phyloP scores from a whole-genome alignment of 2,329 filamentous ascomycete species.

The Pseudocercospora cruenta region DNA sequence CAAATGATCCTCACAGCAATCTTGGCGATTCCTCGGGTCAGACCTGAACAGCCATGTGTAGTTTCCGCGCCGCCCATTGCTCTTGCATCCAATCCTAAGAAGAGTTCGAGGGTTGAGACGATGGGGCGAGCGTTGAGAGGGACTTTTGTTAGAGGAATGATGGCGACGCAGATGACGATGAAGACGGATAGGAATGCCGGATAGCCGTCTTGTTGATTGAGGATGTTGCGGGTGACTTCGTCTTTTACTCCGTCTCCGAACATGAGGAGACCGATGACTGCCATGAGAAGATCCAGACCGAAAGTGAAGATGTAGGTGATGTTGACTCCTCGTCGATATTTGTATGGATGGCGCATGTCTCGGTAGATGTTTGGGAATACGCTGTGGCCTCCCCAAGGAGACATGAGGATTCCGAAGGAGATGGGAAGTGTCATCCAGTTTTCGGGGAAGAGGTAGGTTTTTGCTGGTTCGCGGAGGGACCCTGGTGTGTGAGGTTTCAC shows the following conservation, averaged over 20 bases:
- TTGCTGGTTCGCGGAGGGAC: conserved; percentile 78
- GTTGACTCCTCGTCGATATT: conserved; percentile 74
- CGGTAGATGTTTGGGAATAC: conserved; percentile 83
- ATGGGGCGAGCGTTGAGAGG: conserved; percentile 72
- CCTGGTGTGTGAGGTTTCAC: conserved; percentile 78
- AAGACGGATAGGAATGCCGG: conserved; percentile 73
- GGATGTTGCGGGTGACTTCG: conserved; percentile 88
- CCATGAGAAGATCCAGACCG: conserved; percentile 78
- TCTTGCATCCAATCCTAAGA: conserved; percentile 70
- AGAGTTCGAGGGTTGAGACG: conserved; percentile 78
- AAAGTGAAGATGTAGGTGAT: conserved; percentile 85
- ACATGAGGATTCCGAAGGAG: conserved; percentile 89
- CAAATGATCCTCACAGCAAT: conserved; percentile 66
- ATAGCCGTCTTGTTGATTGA: conserved; percentile 66
- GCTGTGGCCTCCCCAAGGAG: conserved; percentile 70
- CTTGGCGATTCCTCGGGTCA: conserved; percentile 62
- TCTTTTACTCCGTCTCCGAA: conserved; percentile 88
- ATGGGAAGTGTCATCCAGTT: conserved; percentile 88
- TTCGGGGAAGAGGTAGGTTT: conserved; percentile 78
- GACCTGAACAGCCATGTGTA: conserved; percentile 58
- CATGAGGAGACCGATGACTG: conserved; percentile 86
- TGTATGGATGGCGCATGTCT: conserved; percentile 80
- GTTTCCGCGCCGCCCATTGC: conserved; percentile 54
- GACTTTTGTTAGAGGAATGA: conserved; percentile 95
- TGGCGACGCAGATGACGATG: conserved; percentile 83